phyloP scores from a whole-genome alignment of 1,284 basidiomycete species.

The Ustilago hordei region DNA sequence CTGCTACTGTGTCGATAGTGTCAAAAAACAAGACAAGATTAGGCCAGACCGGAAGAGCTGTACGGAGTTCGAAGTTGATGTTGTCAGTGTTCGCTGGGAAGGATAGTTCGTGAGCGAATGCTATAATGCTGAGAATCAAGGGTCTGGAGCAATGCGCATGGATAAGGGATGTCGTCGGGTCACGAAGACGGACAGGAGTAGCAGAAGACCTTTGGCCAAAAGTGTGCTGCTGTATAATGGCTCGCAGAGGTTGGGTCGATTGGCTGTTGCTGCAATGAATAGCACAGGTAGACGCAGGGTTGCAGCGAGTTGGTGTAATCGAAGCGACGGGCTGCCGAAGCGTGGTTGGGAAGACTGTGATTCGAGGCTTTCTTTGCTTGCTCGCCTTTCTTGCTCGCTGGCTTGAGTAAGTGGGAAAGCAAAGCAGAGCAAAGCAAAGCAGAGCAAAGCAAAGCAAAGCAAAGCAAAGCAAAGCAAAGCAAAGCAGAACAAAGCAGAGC shows the following conservation, averaged over 20 bases:
- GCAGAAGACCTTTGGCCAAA: neutral
- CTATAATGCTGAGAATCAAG: neutral
- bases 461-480: neutral
- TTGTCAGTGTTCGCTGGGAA: neutral
- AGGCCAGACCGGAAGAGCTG: neutral
- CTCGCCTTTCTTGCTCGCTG: constrained; percentile 9
- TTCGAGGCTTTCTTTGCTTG: constrained; percentile 9
- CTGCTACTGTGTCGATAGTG: neutral
- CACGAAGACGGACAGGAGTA: neutral
- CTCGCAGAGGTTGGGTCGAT: neutral
- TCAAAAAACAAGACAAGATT: neutral
- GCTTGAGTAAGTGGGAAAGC: neutral
- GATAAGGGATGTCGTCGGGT: neutral
- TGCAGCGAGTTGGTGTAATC: constrained; percentile 12
- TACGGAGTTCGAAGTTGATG: neutral
- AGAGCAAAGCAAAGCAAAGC: neutral
- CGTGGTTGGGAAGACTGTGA: constrained; percentile 16
- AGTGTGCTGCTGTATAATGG: neutral
- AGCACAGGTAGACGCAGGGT: constrained; percentile 9
- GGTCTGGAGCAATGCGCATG: neutral
- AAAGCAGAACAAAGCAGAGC: neutral
- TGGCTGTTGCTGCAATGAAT: constrained; percentile 10
- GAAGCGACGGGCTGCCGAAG: constrained; percentile 5
- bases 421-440: neutral
- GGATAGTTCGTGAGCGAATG: neutral